Evolutionary conservation across 1,284 basidiomycete genomes (phyloP), one percentile per base, ranked within the genome.

Genomic region (Cryptococcus hybrid): DNA sequence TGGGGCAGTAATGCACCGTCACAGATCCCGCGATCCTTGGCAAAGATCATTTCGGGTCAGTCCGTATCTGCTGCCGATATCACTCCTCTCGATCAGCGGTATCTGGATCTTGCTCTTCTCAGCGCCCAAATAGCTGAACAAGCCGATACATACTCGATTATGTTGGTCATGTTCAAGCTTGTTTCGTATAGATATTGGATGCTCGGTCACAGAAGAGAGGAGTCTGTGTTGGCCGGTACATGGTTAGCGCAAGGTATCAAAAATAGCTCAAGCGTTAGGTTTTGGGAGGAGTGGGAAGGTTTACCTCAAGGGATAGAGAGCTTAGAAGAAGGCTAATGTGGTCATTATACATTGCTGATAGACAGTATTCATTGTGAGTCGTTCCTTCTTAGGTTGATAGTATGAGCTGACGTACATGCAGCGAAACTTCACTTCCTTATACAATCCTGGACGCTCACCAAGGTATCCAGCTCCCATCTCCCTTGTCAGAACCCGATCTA

Each of bases 281-380:
- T 64, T 76, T 68, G 68, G 69, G 56, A 71, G 73, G 74, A 76
- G 56, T 73, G 69, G 66, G 70, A 74, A 46, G 70, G 71, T 13
- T 60, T 73, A 34, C 66, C 68, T 0, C 68, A 70, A 37, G 69
- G 68, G 73, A 75, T 53, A 63, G 74, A 44, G 74, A 76, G 55
- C 54, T 73, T 49, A 61, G 71, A 35, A 63, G 74, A 51, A 65
- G 74, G 35, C 62, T 76, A 30, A 72, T 76, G 65, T 76, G 71
- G 68, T 59, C 64, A n/a, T 59, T 76, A 44, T 76, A 73, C 57
- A 59, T 69, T 34, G 69, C 70, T 7, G 74, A 76, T 61, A 58
- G 74, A 43, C 65, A 69, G 47, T 67, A 69, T 58, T 68, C 69
- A 1, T 74, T 71, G 61, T 67, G 40, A 64, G 68, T 65, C 7